A percentile compares a stretch with the other conserved stretches of the same genome.
phyloP scores from a whole-genome alignment of 495 filamentous ascomycete genomes.

The Annulohypoxylon bovei region DNA sequence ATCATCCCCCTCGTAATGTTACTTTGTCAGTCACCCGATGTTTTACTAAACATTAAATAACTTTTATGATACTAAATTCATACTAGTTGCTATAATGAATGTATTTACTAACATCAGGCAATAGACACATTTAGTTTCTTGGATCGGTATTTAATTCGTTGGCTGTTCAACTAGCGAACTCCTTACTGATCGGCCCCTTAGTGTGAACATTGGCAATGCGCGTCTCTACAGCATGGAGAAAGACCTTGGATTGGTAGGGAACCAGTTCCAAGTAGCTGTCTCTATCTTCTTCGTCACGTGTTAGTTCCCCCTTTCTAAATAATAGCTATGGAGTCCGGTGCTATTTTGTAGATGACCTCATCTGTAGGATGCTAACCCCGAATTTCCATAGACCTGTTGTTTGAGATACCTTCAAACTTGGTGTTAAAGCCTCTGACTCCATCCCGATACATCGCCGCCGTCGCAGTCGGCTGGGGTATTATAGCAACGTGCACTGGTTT shows the following conservation, averaged over 20 bases:
- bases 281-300: constrained; percentile 79
- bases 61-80: not conserved
- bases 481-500: constrained; percentile 76
- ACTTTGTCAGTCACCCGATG: constrained; percentile 40
- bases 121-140: constrained; percentile 55
- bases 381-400: constrained; percentile 54
- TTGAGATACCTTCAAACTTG: constrained; percentile 72
- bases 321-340: not conserved
- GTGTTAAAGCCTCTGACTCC: constrained; percentile 72
- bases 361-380: not conserved
- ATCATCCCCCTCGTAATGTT: constrained; percentile 54
- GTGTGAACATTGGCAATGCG: constrained; percentile 82
- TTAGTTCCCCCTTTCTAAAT: constrained; percentile 43
- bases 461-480: constrained; percentile 74
- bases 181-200: constrained; percentile 24
- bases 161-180: not conserved
- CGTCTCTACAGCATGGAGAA: constrained; percentile 73
- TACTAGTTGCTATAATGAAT: not conserved
- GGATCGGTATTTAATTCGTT: constrained; percentile 44
- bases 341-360: not conserved
- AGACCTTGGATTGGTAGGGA: constrained; percentile 68
- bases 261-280: constrained; percentile 75
- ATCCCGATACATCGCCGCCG: constrained; percentile 72
- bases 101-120: constrained; percentile 9
- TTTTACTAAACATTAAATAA: not conserved